These are phyloP conservation scores for Hordeum pubiflorum DNA, from an alignment of 202 grass and related monocot species.

Conservation along the genomic window DNA sequence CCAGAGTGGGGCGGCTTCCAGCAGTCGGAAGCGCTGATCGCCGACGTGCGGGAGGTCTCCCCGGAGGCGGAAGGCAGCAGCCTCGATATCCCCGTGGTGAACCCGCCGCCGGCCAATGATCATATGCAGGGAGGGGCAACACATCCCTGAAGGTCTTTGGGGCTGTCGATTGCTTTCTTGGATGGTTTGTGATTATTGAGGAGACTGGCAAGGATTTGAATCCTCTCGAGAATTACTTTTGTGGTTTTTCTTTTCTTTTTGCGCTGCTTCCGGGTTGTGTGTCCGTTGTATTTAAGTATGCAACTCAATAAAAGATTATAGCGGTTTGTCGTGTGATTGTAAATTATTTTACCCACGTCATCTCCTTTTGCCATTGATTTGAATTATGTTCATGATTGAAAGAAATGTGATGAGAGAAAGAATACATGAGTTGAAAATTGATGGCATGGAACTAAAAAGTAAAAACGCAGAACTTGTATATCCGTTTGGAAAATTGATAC, in stretches of 20 bases:
- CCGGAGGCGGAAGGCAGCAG: conserved; percentile 57
- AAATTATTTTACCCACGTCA: conserved; percentile 19
- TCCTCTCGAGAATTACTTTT: conserved; percentile 25
- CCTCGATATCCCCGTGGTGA: conserved; percentile 80
- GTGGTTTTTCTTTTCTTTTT: background rate
- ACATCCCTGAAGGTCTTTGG: conserved; percentile 32
- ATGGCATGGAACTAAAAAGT: too few species aligned
- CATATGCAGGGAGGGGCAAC: conserved; percentile 39
- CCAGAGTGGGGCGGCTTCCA: conserved; percentile 50
- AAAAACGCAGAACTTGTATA: too few species aligned
- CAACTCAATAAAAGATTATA: conserved; percentile 23
- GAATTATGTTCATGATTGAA: background rate
- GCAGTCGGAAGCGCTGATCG: conserved; percentile 50
- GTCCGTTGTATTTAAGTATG: conserved; percentile 41
- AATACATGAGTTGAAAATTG: too few species aligned
- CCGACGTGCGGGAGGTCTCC: conserved; percentile 83
- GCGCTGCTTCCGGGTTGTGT: conserved; percentile 27
- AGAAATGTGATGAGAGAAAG: background rate
- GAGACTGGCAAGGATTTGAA: conserved; percentile 28
- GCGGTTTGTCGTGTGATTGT: conserved; percentile 29
- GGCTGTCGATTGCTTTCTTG: background rate
- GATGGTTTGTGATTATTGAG: conserved; percentile 39
- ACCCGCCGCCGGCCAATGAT: conserved; percentile 39
- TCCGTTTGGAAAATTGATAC: too few species aligned
- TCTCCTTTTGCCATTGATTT: background rate